Conservation (phyloP, 1,139 yeast genomes). For the Nakaseomyces uthaithaninus region DNA sequence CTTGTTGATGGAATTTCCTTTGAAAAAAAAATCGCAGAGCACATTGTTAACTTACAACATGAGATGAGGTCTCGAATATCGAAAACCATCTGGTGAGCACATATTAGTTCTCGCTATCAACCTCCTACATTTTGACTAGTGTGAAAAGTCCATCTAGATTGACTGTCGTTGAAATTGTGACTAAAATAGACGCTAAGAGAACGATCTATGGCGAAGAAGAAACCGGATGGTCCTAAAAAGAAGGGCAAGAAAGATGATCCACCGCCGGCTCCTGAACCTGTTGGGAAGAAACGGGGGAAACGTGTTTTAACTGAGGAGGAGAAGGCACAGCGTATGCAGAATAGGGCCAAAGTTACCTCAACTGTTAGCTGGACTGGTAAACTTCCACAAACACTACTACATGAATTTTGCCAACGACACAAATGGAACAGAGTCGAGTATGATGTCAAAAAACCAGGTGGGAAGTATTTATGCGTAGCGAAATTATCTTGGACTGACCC, state of each 20-base stretch:
- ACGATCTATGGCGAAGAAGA: constrained; percentile 2
- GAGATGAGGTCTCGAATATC: no score
- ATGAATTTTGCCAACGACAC: constrained; percentile 80
- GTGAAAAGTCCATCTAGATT: constrained; percentile 11
- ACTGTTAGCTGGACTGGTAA: constrained; percentile 87
- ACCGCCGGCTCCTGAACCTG: constrained; percentile 1
- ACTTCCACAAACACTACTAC: constrained; percentile 74
- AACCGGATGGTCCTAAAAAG: constrained; percentile 1
- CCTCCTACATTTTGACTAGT: no score
- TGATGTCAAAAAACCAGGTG: constrained; percentile 48
- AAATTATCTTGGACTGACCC: constrained; percentile 68
- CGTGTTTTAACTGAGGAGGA: constrained; percentile 14
- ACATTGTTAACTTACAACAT: no score
- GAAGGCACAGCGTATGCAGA: constrained; percentile 22
- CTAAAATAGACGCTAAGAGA: constrained; percentile 7
- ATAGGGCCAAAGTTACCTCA: constrained; percentile 45
- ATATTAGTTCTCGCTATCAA: no score
- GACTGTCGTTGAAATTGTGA: not conserved
- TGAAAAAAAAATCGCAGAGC: no score
- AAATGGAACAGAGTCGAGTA: constrained; percentile 85
- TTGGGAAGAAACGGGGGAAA: constrained; percentile 9
- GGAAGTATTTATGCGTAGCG: constrained; percentile 50
- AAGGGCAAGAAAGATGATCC: constrained; percentile 7
- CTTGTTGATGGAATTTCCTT: no score
- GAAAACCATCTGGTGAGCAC: no score